Percentiles rank a stretch among this genome's conserved stretches.
Evolutionary conservation across 2,329 filamentous ascomycete species (phyloP).

Genomic region (Hypomyces rosellus): DNA sequence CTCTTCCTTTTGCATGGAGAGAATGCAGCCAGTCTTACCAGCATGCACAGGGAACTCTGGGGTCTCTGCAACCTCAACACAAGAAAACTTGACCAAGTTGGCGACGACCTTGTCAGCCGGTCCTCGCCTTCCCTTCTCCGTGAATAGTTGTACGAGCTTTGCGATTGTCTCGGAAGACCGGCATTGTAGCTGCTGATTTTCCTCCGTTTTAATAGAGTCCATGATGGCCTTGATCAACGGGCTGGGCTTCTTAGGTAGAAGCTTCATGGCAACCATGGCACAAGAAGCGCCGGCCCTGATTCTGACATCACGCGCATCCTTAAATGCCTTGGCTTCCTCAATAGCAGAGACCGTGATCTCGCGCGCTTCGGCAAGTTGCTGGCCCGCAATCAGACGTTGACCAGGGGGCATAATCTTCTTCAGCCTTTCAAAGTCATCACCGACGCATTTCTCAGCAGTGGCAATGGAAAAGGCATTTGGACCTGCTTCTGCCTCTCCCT

Average conservation of each 20-base stretch:
- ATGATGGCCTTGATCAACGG: conserved; percentile 93
- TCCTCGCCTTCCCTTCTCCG: conserved; percentile 68
- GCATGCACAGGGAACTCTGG: conserved; percentile 88
- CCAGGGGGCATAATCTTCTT: conserved; percentile 86
- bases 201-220: conserved; percentile 95
- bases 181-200: conserved; percentile 80
- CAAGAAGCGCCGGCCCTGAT: conserved; percentile 82
- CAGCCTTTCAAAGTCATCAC: conserved; percentile 77
- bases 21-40: conserved; percentile 67
- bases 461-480: conserved; percentile 85
- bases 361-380: conserved; percentile 73
- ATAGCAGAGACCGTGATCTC: conserved; percentile 65
- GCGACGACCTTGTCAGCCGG: conserved; percentile 94
- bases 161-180: conserved; percentile 83
- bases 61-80: conserved; percentile 94
- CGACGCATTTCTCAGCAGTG: conserved; percentile 82
- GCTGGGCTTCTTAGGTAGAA: conserved; percentile 88
- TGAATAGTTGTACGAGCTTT: conserved; percentile 78
- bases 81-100: conserved; percentile 95
- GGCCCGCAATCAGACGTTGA: conserved; percentile 75
- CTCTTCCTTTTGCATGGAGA: conserved; percentile 96
- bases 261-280: conserved; percentile 78
- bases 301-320: conserved; percentile 75
- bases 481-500: conserved; percentile 86
- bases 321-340: conserved; percentile 70